phyloP scores from a whole-genome alignment of 1,284 basidiomycete species.

The Trametes pubescens region DNA sequence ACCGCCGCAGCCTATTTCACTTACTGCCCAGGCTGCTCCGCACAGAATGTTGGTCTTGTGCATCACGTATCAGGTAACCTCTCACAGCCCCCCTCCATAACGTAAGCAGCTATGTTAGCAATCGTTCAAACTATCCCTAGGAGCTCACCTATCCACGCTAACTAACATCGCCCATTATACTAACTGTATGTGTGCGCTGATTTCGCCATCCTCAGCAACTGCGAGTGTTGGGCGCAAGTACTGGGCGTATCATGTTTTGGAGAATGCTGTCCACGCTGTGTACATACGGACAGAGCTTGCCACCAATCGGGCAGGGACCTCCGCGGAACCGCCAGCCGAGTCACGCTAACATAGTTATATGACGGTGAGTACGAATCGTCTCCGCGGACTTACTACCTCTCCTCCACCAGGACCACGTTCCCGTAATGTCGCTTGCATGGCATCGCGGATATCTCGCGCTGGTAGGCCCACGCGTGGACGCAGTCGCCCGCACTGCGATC shows the following conservation, averaged over 20 bases:
- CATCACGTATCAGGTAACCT: too few relatives aligned
- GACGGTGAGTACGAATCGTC: background rate
- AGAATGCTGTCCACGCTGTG: background rate
- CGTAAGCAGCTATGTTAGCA: too few relatives aligned
- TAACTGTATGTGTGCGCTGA: too few relatives aligned
- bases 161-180: too few relatives aligned
- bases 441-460: slow-evolving; percentile 34
- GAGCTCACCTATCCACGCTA: too few relatives aligned
- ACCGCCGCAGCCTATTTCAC: background rate
- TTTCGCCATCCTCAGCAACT: too few relatives aligned
- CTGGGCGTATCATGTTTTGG: background rate
- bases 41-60: too few relatives aligned
- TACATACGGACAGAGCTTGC: background rate
- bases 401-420: background rate
- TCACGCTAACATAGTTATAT: background rate
- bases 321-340: slow-evolving; percentile 7
- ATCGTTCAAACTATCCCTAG: too few relatives aligned
- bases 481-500: slow-evolving; percentile 39
- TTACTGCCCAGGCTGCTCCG: background rate
- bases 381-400: slow-evolving; percentile 8
- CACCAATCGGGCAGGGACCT: background rate
- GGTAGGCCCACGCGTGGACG: slow-evolving; percentile 45
- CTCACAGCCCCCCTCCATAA: too few relatives aligned
- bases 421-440: slow-evolving; percentile 23
- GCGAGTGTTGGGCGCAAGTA: background rate